A percentile compares a stretch with the other conserved stretches of the same genome.
Conservation (phyloP, 805 yeast genomes). For the Brettanomyces anomalus region DNA sequence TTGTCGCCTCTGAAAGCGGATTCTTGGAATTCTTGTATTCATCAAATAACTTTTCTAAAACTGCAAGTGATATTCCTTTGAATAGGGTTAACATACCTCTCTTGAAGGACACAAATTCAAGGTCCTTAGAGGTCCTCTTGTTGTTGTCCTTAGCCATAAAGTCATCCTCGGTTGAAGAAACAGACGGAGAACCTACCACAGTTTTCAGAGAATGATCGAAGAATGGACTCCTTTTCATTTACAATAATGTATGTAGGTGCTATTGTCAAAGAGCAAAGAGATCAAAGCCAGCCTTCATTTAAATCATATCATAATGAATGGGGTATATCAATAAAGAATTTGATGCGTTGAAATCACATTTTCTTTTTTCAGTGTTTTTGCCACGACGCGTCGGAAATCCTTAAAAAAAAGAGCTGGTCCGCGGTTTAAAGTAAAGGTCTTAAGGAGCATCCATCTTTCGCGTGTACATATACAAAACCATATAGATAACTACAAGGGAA, state of each 20-base stretch:
- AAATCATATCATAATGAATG: too few relatives aligned
- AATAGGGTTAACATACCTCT: slow-evolving; percentile 5
- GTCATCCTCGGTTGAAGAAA: background rate
- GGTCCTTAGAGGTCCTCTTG: background rate
- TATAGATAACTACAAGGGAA: too few relatives aligned
- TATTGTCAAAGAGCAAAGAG: background rate
- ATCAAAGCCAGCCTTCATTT: background rate
- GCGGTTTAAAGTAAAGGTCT: too few relatives aligned
- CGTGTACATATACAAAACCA: too few relatives aligned
- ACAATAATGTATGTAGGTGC: background rate
- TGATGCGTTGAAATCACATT: too few relatives aligned
- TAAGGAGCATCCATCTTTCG: too few relatives aligned
- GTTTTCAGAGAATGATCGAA: slow-evolving; percentile 9
- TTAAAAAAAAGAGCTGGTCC: too few relatives aligned
- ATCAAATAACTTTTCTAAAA: slow-evolving; percentile 17
- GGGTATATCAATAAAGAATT: too few relatives aligned
- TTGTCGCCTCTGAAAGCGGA: slow-evolving; percentile 30
- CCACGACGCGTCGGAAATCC: too few relatives aligned
- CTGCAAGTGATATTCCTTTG: slow-evolving; percentile 25
- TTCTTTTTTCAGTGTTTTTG: too few relatives aligned
- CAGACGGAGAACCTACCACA: background rate
- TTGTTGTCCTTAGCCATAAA: too few relatives aligned
- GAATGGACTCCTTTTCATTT: slow-evolving; percentile 1
- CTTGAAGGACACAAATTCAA: background rate
- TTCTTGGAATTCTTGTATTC: slow-evolving; percentile 20